These are phyloP conservation scores for Torulaspora microellipsoides DNA, from an alignment of 805 yeast genomes.

Conservation along the genomic window DNA sequence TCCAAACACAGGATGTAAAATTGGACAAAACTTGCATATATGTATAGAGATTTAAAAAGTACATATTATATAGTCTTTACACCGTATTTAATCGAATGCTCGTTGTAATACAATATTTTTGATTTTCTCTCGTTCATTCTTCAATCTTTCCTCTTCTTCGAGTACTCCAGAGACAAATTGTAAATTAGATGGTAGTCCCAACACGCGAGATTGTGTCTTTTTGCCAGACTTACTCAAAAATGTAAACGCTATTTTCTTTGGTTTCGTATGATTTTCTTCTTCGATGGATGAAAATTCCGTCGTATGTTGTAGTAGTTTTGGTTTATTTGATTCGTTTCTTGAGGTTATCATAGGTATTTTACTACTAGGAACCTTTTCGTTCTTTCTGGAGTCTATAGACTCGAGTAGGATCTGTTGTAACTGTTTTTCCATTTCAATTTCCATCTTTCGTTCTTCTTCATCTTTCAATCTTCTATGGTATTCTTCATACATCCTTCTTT, in stretches of 20 bases:
- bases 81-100: constrained; percentile 29
- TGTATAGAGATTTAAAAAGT: neutral
- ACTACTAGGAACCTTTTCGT: constrained; percentile 25
- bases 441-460: constrained; percentile 44
- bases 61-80: neutral
- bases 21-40: neutral
- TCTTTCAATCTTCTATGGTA: constrained; percentile 36
- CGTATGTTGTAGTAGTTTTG: neutral
- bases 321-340: constrained; percentile 6
- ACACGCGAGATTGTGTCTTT: constrained; percentile 40
- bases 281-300: neutral
- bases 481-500: constrained; percentile 35
- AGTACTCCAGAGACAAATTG: constrained; percentile 50
- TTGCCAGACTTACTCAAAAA: constrained; percentile 54
- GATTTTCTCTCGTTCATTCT: constrained; percentile 52
- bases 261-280: neutral
- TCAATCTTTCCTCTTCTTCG: constrained; percentile 46
- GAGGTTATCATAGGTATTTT: constrained; percentile 25
- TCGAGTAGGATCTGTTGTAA: constrained; percentile 50
- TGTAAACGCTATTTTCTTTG: constrained; percentile 42
- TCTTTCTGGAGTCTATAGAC: constrained; percentile 41
- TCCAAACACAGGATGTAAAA: neutral
- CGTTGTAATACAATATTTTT: constrained; percentile 48
- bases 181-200: constrained; percentile 50
- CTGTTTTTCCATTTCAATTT: constrained; percentile 53